Conservation (phyloP, 2,329 filamentous ascomycete species). For the Colletotrichum scovillei region DNA sequence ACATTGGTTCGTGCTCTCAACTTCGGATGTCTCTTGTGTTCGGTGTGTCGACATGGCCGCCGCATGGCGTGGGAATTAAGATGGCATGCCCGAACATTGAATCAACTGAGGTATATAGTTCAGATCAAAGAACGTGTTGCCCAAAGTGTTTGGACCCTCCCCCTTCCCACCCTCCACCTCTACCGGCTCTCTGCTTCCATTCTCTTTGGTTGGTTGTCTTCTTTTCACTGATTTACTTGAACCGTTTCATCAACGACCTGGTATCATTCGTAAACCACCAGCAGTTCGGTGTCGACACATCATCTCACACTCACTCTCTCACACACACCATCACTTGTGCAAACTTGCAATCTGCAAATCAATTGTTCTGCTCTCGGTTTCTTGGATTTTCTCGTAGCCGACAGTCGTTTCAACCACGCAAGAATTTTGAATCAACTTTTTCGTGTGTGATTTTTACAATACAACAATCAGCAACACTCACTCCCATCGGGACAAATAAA, state of each 20-base stretch:
- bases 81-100: constrained; percentile 21
- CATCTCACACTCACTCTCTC: not conserved
- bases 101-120: constrained; percentile 28
- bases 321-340: constrained; percentile 23
- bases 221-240: not conserved
- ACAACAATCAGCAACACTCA: not conserved
- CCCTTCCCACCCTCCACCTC: not conserved
- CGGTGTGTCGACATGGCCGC: no score
- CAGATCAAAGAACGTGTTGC: constrained; percentile 27
- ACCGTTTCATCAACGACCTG: constrained; percentile 7
- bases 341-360: not conserved
- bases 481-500: not conserved
- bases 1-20: constrained; percentile 26
- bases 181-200: constrained; percentile 12
- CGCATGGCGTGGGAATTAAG: constrained; percentile 9
- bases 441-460: not conserved
- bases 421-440: not conserved
- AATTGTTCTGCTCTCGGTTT: not conserved
- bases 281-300: constrained; percentile 20
- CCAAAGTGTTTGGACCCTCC: constrained; percentile 4
- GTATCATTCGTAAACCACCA: not conserved
- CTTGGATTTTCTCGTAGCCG: not conserved
- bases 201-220: constrained; percentile 18
- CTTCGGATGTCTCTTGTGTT: constrained; percentile 19
- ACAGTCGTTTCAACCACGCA: constrained; percentile 23